Percentiles rank a stretch among this genome's conserved stretches.
Conservation (phyloP, 129 eudicot genomes). For the Chrysanthemum makinoi region DNA sequence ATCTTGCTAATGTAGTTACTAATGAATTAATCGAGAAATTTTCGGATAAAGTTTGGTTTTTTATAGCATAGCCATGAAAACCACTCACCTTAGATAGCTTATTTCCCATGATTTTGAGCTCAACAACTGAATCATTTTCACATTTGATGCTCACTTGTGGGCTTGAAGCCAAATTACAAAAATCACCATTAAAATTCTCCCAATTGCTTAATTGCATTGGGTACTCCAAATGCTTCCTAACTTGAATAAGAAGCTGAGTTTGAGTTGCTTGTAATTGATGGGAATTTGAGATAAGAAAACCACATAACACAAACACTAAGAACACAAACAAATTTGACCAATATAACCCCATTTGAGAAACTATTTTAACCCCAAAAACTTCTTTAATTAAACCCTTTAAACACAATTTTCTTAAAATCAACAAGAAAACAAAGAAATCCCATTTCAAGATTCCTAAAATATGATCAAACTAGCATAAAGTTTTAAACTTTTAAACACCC, state of each 20-base stretch:
- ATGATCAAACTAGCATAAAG: neutral
- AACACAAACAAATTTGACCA: slow-evolving; percentile 33
- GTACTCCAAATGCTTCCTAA: slow-evolving; percentile 83
- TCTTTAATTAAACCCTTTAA: slow-evolving; percentile 36
- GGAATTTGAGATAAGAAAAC: slow-evolving; percentile 53
- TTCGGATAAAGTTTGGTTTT: slow-evolving; percentile 61
- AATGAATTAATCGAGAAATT: slow-evolving; percentile 82
- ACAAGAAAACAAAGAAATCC: slow-evolving; percentile 17
- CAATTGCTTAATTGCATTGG: slow-evolving; percentile 54
- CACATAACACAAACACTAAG: slow-evolving; percentile 40
- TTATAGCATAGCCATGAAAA: slow-evolving; percentile 63
- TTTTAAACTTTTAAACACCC: neutral
- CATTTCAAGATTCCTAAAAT: slow-evolving; percentile 27
- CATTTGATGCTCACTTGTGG: slow-evolving; percentile 63
- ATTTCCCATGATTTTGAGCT: slow-evolving; percentile 79
- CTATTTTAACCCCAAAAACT: slow-evolving; percentile 17
- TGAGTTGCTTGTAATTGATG: slow-evolving; percentile 59
- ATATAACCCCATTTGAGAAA: slow-evolving; percentile 44
- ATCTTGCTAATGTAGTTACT: slow-evolving; percentile 78
- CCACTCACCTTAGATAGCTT: slow-evolving; percentile 57
- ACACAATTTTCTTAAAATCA: slow-evolving; percentile 21
- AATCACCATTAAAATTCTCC: slow-evolving; percentile 61
- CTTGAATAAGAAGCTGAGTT: slow-evolving; percentile 65
- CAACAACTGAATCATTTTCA: slow-evolving; percentile 53
- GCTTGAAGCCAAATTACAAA: slow-evolving; percentile 49